Conservation (phyloP, 2,329 filamentous ascomycete species). For the Pseudogymnoascus destructans region DNA sequence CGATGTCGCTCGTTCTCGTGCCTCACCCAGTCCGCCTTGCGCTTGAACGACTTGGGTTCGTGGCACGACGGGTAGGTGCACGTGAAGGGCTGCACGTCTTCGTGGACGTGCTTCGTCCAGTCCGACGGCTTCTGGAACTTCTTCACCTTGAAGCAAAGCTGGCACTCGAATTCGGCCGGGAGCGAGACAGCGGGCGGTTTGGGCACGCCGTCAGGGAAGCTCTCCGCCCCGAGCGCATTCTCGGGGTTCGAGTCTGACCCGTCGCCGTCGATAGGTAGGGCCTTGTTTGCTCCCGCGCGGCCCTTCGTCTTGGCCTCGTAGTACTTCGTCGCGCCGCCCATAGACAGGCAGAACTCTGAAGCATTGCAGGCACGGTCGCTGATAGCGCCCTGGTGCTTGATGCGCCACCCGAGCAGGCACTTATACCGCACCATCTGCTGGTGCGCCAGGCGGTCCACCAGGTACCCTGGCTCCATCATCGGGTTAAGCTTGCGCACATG, state of each 20-base stretch:
- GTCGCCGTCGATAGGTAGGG: constrained; percentile 41
- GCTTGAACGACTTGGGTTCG: constrained; percentile 84
- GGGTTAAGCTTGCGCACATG: constrained; percentile 66
- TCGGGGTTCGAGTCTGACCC: constrained; percentile 57
- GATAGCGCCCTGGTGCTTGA: constrained; percentile 55
- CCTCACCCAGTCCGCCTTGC: constrained; percentile 90
- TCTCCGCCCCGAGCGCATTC: constrained; percentile 54
- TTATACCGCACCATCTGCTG: constrained; percentile 75
- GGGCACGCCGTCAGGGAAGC: constrained; percentile 69
- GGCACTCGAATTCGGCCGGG: constrained; percentile 82
- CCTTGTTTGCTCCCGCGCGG: constrained; percentile 41
- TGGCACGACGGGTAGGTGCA: constrained; percentile 77
- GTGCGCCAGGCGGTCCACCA: constrained; percentile 70
- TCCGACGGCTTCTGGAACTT: constrained; percentile 84
- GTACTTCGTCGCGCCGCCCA: constrained; percentile 52
- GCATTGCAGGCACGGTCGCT: constrained; percentile 45
- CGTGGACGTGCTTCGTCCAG: constrained; percentile 93
- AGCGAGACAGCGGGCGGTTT: constrained; percentile 64
- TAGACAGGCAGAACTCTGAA: constrained; percentile 47
- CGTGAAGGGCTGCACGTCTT: constrained; percentile 85
- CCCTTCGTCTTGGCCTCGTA: constrained; percentile 47
- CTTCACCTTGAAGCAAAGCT: constrained; percentile 73
- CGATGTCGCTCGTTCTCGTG: constrained; percentile 88
- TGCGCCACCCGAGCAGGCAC: constrained; percentile 53
- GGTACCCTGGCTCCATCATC: constrained; percentile 43